Base-by-base conservation (phyloP, 331 rosid genomes). In the Acacia concinna region DNA sequence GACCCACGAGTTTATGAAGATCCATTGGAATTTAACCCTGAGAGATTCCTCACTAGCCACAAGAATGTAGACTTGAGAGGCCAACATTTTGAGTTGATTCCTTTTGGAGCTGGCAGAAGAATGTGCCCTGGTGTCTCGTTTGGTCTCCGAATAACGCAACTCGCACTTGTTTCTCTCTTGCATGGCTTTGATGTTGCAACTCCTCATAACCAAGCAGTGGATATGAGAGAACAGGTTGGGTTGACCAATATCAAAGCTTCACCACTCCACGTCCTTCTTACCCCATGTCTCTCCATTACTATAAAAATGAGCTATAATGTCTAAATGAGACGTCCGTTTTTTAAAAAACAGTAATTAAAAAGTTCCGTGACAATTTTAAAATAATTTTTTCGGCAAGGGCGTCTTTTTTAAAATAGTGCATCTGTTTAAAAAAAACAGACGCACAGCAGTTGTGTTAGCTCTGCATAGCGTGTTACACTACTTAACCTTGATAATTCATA, bases 71-170 rank as follows among this genome's bases (percentile, higher is more conserved):
- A 83, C n/a, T 0, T 79, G 0, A 81, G 27, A 38, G 92, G 92
- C 0, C 75, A 78, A 3, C 62, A 87, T 31, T 89, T 84, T 68
- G 83, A 84, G 6, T 32, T 82, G 4, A 83, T 89, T 44, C 90
- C 97, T 0, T 89, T 91, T 37, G 88, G 91, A 0, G 32, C 84
- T 0, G 96, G 93, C 0, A 79, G 96, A 52, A 85, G 93, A 78
- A 63, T 81, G 20, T 88, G 92, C 10, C 85, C 93, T 2, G 93
- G 84, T 4, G 0, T 82, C 5, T 70, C 79, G 0, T 74, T 87
- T 0, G 81, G 49, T 0, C 82, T 83, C 5, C 83, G 81, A 59
- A 5, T 75, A 10, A 65, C 77, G 68, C 85, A 71, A 1, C 49
- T 87, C 5, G 63, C 77, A 0, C 66, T 89, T 20, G 91, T 91